These are phyloP conservation scores for Pythium dissimile DNA, from an alignment of 352 stramenopile species.

Conservation along the genomic window DNA sequence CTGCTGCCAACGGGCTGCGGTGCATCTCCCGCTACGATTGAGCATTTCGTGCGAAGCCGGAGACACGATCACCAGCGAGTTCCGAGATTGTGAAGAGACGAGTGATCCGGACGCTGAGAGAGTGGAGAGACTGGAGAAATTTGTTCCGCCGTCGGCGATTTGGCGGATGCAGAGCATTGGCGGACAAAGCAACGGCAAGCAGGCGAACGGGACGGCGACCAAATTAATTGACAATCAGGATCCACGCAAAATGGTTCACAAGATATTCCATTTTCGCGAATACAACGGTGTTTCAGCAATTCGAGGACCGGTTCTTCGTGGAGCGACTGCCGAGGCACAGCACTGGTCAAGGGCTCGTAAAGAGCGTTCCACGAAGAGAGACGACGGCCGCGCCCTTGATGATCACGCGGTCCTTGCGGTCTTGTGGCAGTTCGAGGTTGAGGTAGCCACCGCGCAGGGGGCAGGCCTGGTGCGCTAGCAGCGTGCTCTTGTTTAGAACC, in stretches of 20 bases:
- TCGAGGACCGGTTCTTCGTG: neutral
- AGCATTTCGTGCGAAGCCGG: neutral
- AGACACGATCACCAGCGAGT: neutral
- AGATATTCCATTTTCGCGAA: too few relatives aligned
- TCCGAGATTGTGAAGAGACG: neutral
- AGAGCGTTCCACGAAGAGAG: conserved; percentile 29
- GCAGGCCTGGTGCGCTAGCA: conserved; percentile 45
- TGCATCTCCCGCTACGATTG: neutral
- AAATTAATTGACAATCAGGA: neutral
- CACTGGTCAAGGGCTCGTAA: conserved; percentile 7
- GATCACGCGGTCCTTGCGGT: conserved; percentile 32
- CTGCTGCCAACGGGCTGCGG: neutral
- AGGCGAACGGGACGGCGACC: neutral
- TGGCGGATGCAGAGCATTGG: too few relatives aligned
- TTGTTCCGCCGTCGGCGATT: neutral
- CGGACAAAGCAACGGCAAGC: neutral
- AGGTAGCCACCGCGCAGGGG: conserved; percentile 42
- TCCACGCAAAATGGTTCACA: too few relatives aligned
- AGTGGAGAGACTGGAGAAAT: neutral
- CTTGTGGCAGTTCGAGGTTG: conserved; percentile 30
- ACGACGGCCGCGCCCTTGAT: conserved; percentile 39
- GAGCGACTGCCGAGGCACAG: neutral
- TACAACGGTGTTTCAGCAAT: too few relatives aligned
- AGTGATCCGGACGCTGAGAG: neutral
- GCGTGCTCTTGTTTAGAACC: conserved; percentile 35